These are phyloP conservation scores for Phylloporus sp. DNA, from an alignment of 1,284 basidiomycete genomes.

Conservation along the genomic window DNA sequence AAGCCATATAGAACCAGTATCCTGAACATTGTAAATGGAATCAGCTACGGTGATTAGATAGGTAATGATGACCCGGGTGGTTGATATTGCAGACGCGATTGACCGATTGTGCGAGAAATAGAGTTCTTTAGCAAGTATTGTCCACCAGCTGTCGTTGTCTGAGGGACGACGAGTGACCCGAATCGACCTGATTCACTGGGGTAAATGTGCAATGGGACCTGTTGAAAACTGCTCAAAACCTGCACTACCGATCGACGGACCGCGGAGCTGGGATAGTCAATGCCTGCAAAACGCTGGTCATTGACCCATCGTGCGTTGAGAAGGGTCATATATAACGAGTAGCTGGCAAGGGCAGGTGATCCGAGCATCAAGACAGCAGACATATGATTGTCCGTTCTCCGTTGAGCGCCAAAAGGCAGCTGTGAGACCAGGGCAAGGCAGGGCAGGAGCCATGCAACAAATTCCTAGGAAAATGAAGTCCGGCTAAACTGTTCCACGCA, in stretches of 20 bases:
- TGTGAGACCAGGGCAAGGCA: constrained; percentile 51
- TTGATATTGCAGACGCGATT: constrained; percentile 47
- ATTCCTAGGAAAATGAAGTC: constrained; percentile 49
- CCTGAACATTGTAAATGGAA: no score
- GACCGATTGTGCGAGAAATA: constrained; percentile 46
- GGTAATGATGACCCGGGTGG: constrained; percentile 52
- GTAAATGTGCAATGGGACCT: constrained; percentile 40
- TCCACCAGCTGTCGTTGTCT: constrained; percentile 44
- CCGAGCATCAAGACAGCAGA: constrained; percentile 43
- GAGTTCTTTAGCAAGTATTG: constrained; percentile 26
- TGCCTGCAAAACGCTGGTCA: constrained; percentile 25
- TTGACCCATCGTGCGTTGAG: constrained; percentile 42
- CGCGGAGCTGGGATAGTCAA: constrained; percentile 26
- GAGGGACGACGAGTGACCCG: constrained; percentile 40
- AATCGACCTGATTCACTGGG: constrained; percentile 30
- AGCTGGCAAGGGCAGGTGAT: constrained; percentile 42
- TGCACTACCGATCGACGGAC: constrained; percentile 28
- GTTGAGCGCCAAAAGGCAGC: constrained; percentile 48
- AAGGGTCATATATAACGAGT: constrained; percentile 42
- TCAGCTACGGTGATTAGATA: constrained; percentile 52
- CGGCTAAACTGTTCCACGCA: constrained; percentile 46
- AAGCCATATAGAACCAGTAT: no score
- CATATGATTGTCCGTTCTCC: constrained; percentile 37
- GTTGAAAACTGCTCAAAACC: constrained; percentile 39
- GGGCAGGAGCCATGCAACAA: constrained; percentile 49